phyloP scores from a whole-genome alignment of 768 basidiomycete genomes.

The Xerocomellus amylosporus region DNA sequence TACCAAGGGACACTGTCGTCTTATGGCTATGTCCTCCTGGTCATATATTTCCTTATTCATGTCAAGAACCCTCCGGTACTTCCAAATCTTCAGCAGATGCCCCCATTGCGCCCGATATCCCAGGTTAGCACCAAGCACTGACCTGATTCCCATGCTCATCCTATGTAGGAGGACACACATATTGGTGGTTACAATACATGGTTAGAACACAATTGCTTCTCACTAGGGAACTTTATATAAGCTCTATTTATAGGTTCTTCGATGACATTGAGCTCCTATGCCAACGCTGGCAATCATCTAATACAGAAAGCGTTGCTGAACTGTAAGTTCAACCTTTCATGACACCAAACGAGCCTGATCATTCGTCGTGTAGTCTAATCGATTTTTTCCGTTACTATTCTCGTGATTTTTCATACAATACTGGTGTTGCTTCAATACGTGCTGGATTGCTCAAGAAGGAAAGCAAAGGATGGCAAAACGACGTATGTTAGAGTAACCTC shows the following conservation, averaged over 20 bases:
- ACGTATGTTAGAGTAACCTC: conserved; percentile 50
- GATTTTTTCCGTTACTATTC: conserved; percentile 98
- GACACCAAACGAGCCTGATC: conserved; percentile 3
- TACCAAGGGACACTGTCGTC: conserved; percentile 96
- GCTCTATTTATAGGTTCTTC: conserved; percentile 67
- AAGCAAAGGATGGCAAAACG: conserved; percentile 91
- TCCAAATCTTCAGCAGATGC: conserved; percentile 94
- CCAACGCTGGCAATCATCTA: conserved; percentile 92
- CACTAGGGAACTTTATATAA: conserved; percentile 10
- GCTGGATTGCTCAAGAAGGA: conserved; percentile 88
- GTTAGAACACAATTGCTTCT: conserved; percentile 35
- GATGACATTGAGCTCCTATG: conserved; percentile 93
- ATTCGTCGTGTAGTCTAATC: conserved; percentile 62
- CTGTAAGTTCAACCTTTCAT: conserved; percentile 51
- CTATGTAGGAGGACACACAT: conserved; percentile 69
- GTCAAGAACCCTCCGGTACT: conserved; percentile 97
- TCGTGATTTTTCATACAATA: conserved; percentile 89
- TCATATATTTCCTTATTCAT: conserved; percentile 96
- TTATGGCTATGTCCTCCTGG: conserved; percentile 96
- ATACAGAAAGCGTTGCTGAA: conserved; percentile 89
- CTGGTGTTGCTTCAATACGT: conserved; percentile 87
- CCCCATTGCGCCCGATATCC: conserved; percentile 82
- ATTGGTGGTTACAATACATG: conserved; percentile 81
- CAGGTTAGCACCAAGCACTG: conserved; percentile 45
- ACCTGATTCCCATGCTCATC: conserved; percentile 11